Evolutionary conservation across 257 asterid genomes (phyloP).

Genomic region (Anisodus tanguticus): DNA sequence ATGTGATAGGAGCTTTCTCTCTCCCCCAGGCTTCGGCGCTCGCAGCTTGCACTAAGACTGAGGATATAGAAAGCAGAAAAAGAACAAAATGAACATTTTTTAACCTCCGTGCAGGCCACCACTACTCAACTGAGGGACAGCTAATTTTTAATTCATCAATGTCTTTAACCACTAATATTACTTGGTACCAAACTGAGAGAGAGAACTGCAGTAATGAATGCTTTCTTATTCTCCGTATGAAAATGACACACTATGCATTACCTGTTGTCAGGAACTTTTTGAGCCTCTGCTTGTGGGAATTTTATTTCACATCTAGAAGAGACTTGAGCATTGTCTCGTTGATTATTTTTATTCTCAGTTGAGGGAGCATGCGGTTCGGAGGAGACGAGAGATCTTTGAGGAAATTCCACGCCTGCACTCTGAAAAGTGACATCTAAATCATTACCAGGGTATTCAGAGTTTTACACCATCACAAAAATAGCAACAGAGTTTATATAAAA

Average conservation of each 20-base stretch:
- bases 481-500: background rate
- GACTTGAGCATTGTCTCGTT: constrained; percentile 46
- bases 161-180: background rate
- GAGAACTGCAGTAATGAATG: background rate
- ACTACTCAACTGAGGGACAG: background rate
- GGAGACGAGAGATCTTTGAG: constrained; percentile 60
- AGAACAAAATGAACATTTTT: background rate
- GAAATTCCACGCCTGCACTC: constrained; percentile 94
- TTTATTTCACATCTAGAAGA: constrained; percentile 52
- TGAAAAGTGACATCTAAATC: constrained; percentile 43
- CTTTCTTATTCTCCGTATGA: background rate
- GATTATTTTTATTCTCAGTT: constrained; percentile 46
- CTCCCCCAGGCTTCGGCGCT: background rate
- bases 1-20: constrained; percentile 9
- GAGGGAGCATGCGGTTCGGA: constrained; percentile 47
- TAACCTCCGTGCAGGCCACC: background rate
- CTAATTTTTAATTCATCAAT: background rate
- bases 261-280: constrained; percentile 70
- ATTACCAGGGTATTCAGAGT: constrained; percentile 19
- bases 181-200: background rate
- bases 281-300: constrained; percentile 51
- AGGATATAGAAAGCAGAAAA: constrained; percentile 10
- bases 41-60: constrained; percentile 15
- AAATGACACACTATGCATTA: constrained; percentile 30
- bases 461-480: constrained; percentile 19